Conservation (phyloP, 2,329 filamentous ascomycete species). For the Fusarium sp. region DNA sequence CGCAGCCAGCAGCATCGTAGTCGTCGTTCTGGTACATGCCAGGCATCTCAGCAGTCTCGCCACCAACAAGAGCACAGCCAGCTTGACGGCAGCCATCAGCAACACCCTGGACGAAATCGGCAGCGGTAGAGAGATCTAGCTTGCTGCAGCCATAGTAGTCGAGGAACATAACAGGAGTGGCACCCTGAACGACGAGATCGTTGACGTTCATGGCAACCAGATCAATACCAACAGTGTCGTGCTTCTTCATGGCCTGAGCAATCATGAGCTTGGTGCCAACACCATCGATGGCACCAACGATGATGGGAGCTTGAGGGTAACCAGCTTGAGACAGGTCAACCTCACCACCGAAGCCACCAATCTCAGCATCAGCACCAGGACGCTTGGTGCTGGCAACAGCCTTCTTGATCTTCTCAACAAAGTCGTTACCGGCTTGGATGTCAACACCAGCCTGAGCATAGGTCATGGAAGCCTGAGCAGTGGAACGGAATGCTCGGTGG, state of each 20-base stretch:
- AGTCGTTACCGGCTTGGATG: conserved; percentile 92
- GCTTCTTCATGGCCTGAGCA: conserved; percentile 87
- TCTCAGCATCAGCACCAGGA: conserved; percentile 89
- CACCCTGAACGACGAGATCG: conserved; percentile 94
- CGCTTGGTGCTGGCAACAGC: conserved; percentile 87
- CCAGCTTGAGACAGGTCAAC: conserved; percentile 73
- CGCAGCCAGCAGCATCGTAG: conserved; percentile 93
- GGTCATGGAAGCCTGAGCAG: conserved; percentile 71
- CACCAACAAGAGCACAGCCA: conserved; percentile 91
- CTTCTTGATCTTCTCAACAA: conserved; percentile 91
- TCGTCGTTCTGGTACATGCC: conserved; percentile 90
- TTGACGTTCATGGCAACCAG: conserved; percentile 99
- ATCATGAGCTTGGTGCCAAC: conserved; percentile 98
- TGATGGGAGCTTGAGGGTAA: conserved; percentile 78
- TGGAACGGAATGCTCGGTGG: conserved; percentile 72
- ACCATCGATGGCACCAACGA: conserved; percentile 96
- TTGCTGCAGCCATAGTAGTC: conserved; percentile 97
- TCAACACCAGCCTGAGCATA: conserved; percentile 95
- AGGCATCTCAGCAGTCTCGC: conserved; percentile 98
- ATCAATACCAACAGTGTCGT: conserved; percentile 95
- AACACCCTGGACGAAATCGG: conserved; percentile 90
- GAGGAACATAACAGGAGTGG: conserved; percentile 94
- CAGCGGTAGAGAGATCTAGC: conserved; percentile 80
- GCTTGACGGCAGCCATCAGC: conserved; percentile 87
- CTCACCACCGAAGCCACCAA: conserved; percentile 91